A percentile compares a stretch with the other conserved stretches of the same genome.
These are phyloP conservation scores for Melaleuca alternifolia DNA, from an alignment of 345 rosid species.

Conservation along the genomic window DNA sequence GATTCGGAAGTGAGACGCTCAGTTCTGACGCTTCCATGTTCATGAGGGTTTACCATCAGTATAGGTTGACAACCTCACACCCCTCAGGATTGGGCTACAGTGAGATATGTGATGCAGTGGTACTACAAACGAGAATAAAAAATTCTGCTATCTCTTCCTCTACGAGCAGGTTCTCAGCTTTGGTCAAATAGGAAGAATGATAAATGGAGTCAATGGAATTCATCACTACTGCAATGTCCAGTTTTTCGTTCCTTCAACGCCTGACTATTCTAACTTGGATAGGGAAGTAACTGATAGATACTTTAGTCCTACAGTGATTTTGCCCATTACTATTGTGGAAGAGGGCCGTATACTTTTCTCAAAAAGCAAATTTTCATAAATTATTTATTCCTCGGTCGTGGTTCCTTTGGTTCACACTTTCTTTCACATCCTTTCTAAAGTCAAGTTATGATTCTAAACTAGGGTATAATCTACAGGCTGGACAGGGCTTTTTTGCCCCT, in stretches of 20 bases:
- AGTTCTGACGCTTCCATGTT: not conserved
- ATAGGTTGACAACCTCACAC: not conserved
- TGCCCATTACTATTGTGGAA: not conserved
- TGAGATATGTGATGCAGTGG: not conserved
- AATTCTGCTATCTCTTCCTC: not conserved
- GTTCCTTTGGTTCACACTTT: not conserved
- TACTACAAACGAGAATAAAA: not conserved
- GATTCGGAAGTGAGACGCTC: not conserved
- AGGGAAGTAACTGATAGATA: not conserved
- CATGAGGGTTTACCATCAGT: not conserved
- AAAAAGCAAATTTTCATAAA: not conserved
- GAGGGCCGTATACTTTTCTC: not conserved
- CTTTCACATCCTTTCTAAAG: not conserved
- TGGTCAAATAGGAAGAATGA: not conserved
- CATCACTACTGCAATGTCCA: not conserved
- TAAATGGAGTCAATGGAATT: not conserved
- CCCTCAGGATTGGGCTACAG: not conserved
- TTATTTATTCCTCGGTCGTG: not conserved
- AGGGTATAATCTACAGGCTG: slow-evolving; percentile 33
- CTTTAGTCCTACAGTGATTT: not conserved
- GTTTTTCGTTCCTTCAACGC: not conserved
- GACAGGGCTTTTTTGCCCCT: slow-evolving; percentile 72
- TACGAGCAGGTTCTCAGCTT: not conserved
- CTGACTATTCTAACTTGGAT: not conserved
- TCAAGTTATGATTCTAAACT: not conserved